Base-by-base conservation (phyloP, 129 eudicot species). In the Scalesia atractyloides region DNA sequence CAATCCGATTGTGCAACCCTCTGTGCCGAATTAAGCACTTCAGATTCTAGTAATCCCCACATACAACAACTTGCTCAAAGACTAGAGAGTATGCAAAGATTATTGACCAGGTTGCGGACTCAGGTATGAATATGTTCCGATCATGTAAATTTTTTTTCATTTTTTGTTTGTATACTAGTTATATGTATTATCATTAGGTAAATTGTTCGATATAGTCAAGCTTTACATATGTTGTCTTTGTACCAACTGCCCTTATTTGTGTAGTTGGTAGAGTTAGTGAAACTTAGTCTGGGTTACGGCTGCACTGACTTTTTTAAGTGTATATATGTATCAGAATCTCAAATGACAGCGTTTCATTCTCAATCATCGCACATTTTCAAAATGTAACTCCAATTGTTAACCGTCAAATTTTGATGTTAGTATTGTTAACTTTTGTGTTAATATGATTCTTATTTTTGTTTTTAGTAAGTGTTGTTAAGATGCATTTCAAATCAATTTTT, bases 1-100 rank as follows among this genome's bases (percentile, higher is more conserved):
- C 80, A 86, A 79, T 75, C 86, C 41, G 81, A 58, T 1, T 91
- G 97, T 74, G 86, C 83, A 18, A 76, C 88, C 74, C 88, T 91
- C 41, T 57, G 76, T 30, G 53, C 87, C 7, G 78, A 54, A 20
- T 37, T 82, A 10, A 70, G 50, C 66, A 18, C 61, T 30, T 73
- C 82, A 1, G 84, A 68, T 61, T 61, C 87, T 51, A 86, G 88
- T 3, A 20, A 57, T 9, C 82, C 69, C 18, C 85, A 76, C 22
- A 69, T 86, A 52, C 76, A 79, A 74, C 80, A 86, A 53, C 86
- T 91, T 58, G 69, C 73, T 52, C 79, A 72, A 59, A 83, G 83
- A 75, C 88, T 91, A 18, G 93, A 83, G 44, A 86, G 69, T 57
- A 83, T 91, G 86, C 89, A 84, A 54, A 86, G 73, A 52, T 81